Percentiles rank a stretch among this genome's conserved stretches.
Conservation (phyloP, 2,329 filamentous ascomycete genomes). For the Paecilomyces dactylethromorphus region DNA sequence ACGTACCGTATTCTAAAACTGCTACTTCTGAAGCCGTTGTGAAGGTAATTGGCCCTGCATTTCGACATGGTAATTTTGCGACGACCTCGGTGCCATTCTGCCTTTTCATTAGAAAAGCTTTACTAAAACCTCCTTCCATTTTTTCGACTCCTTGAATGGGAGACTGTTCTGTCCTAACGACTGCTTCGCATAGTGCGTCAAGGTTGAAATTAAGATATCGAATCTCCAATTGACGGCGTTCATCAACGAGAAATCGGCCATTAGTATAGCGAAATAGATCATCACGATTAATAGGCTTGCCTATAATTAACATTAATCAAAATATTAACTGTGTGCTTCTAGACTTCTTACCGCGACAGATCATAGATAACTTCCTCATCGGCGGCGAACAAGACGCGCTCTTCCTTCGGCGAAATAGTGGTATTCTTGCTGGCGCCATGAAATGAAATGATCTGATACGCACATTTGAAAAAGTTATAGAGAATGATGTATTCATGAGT, state of each 20-base stretch:
- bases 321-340: too few relatives aligned
- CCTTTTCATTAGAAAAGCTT: not conserved
- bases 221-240: not conserved
- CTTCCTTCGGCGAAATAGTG: too few relatives aligned
- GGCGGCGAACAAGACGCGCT: too few relatives aligned
- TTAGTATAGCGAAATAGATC: not conserved
- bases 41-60: not conserved
- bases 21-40: not conserved
- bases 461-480: too few relatives aligned
- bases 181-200: not conserved
- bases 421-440: too few relatives aligned
- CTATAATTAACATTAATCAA: too few relatives aligned
- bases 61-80: not conserved
- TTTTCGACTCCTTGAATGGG: too few relatives aligned
- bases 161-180: too few relatives aligned
- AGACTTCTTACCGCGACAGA: too few relatives aligned
- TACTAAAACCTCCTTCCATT: not conserved
- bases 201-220: not conserved
- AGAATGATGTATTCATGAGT: too few relatives aligned
- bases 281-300: not conserved
- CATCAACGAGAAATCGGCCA: not conserved
- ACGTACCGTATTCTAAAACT: not conserved
- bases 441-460: too few relatives aligned
- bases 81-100: not conserved
- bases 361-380: too few relatives aligned